Percentiles rank a stretch among this genome's conserved stretches.
phyloP scores from a whole-genome alignment of 78 protist species.

The Cyanophora paradoxa region DNA sequence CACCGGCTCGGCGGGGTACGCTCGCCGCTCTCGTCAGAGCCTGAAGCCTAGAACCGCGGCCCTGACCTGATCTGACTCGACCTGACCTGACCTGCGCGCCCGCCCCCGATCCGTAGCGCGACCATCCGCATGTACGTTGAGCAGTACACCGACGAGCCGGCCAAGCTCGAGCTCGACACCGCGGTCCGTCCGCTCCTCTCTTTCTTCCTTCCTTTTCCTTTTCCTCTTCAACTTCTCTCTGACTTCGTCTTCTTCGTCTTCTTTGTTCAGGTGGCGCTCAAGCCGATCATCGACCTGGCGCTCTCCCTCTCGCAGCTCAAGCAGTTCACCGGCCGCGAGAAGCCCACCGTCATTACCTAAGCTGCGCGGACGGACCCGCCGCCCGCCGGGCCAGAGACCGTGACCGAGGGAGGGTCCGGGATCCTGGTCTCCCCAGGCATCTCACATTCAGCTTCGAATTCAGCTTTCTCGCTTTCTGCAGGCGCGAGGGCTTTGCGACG shows the following conservation, averaged over 20 bases:
- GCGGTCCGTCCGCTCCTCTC: neutral
- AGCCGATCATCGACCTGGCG: conserved; percentile 48
- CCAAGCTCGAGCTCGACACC: neutral
- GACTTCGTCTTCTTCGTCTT: neutral
- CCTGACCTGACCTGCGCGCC: neutral
- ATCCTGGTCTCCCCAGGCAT: no score
- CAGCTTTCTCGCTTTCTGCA: no score
- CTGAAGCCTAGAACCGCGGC: neutral
- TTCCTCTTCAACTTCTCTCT: neutral
- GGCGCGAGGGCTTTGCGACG: no score
- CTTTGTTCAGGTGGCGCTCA: neutral
- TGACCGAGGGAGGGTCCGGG: neutral
- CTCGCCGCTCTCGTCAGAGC: neutral
- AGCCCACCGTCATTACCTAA: conserved; percentile 87
- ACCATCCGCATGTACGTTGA: conserved; percentile 91
- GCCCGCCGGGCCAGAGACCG: no score
- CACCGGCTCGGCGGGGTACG: conserved; percentile 44
- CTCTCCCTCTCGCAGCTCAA: conserved; percentile 41
- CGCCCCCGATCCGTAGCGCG: conserved; percentile 65
- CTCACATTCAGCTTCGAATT: no score
- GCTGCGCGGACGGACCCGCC: neutral
- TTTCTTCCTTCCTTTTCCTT: neutral
- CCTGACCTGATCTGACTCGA: neutral
- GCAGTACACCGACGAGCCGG: conserved; percentile 36
- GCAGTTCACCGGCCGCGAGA: conserved; percentile 65